Percentiles rank a stretch among this genome's conserved stretches.
phyloP scores from a whole-genome alignment of 108 stramenopile genomes.

The Schizochytrium sp. region DNA sequence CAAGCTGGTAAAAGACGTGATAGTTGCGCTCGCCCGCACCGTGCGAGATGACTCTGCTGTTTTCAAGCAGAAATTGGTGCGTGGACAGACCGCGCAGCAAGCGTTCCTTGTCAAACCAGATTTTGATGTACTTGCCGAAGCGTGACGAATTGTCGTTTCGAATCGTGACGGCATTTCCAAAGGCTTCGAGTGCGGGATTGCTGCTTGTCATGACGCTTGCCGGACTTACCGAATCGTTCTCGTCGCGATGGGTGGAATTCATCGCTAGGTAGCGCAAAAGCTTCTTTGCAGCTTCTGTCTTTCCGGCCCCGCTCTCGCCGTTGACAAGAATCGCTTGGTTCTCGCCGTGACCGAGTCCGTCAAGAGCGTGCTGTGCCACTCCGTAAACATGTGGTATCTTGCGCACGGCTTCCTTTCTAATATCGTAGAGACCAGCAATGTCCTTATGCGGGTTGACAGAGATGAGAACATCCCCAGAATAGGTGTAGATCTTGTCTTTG shows the following conservation, averaged over 20 bases:
- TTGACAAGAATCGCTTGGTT: slow-evolving; percentile 11
- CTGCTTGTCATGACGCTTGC: slow-evolving; percentile 44
- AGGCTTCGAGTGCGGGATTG: slow-evolving; percentile 20
- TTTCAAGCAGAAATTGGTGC: slow-evolving; percentile 20
- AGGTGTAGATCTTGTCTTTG: background rate
- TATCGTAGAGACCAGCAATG: background rate
- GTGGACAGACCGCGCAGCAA: background rate
- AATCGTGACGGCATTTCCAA: slow-evolving; percentile 17
- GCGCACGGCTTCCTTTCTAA: no score
- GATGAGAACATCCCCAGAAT: background rate
- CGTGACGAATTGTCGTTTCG: slow-evolving; percentile 16
- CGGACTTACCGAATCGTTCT: slow-evolving; percentile 20
- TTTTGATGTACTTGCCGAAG: slow-evolving; percentile 16
- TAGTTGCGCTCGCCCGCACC: slow-evolving; percentile 8
- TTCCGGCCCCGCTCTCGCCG: slow-evolving; percentile 34
- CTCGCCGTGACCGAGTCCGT: background rate
- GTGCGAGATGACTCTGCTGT: background rate
- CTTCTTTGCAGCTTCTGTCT: slow-evolving; percentile 20
- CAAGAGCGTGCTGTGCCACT: background rate
- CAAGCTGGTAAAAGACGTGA: slow-evolving; percentile 23
- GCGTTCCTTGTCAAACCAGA: background rate
- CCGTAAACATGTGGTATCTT: background rate
- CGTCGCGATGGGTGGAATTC: background rate
- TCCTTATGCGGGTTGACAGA: background rate
- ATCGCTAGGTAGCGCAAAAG: slow-evolving; percentile 22